Percentiles rank a stretch among this genome's conserved stretches.
phyloP scores from a whole-genome alignment of 1,139 yeast species.

The Blastobotrys ciferrii region DNA sequence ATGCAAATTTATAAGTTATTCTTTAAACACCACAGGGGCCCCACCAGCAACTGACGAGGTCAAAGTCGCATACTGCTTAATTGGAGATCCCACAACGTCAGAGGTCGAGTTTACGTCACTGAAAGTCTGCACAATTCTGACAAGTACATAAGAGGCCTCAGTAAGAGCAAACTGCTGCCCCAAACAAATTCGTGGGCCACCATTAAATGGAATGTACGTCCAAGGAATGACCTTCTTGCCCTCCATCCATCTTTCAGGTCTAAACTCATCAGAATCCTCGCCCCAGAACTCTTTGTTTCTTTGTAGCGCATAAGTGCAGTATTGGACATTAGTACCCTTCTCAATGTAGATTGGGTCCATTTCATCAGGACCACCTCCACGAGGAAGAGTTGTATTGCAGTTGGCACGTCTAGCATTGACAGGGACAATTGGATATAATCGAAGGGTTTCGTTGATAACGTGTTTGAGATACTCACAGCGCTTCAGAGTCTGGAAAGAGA shows the following conservation, averaged over 20 bases:
- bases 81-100: constrained; percentile 4
- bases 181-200: constrained; percentile 59
- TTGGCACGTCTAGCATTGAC: constrained; percentile 50
- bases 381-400: constrained; percentile 34
- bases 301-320: constrained; percentile 47
- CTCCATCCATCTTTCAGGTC: constrained; percentile 52
- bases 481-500: constrained; percentile 51
- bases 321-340: constrained; percentile 49
- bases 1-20: neutral
- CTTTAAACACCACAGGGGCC: constrained; percentile 19
- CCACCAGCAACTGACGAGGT: constrained; percentile 25
- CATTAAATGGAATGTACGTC: constrained; percentile 48
- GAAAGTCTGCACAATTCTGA: constrained; percentile 44
- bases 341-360: constrained; percentile 45
- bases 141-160: constrained; percentile 50
- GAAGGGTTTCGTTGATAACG: constrained; percentile 50
- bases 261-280: constrained; percentile 47
- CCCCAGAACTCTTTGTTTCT: constrained; percentile 47
- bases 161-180: constrained; percentile 62
- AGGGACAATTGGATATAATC: constrained; percentile 59
- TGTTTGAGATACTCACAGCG: constrained; percentile 49
- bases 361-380: constrained; percentile 44
- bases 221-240: constrained; percentile 27
- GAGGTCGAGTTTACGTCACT: constrained; percentile 16
- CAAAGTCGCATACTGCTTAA: constrained; percentile 17